phyloP scores from a whole-genome alignment of 495 filamentous ascomycete genomes.

The Penicillium canescens region DNA sequence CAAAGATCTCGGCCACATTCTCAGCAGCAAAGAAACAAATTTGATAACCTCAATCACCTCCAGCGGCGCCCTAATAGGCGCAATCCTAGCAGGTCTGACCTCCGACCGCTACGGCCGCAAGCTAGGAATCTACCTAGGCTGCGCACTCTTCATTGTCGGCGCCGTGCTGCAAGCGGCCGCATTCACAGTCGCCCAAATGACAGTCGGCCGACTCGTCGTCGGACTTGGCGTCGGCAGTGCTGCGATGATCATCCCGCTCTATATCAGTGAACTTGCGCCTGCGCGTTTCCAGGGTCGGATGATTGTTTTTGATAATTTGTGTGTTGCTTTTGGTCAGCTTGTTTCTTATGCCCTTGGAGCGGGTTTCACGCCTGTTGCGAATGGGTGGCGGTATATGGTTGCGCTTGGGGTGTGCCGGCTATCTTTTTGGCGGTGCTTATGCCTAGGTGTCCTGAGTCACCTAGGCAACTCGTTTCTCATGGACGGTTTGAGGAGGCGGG shows the following conservation, averaged over 20 bases:
- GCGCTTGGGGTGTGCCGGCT: slow-evolving; percentile 48
- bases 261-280: slow-evolving; percentile 51
- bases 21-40: slow-evolving; percentile 20
- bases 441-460: slow-evolving; percentile 50
- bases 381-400: slow-evolving; percentile 54
- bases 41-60: slow-evolving; percentile 20
- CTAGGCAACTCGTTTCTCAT: slow-evolving; percentile 51
- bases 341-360: slow-evolving; percentile 53
- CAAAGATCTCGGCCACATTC: slow-evolving; percentile 9
- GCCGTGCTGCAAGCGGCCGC: slow-evolving; percentile 42
- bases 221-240: slow-evolving; percentile 55
- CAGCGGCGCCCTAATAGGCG: slow-evolving; percentile 35
- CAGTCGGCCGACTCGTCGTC: slow-evolving; percentile 49
- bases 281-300: slow-evolving; percentile 53
- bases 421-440: slow-evolving; percentile 41
- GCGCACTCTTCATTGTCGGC: slow-evolving; percentile 47
- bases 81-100: slow-evolving; percentile 48
- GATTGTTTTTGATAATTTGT: slow-evolving; percentile 58
- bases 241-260: slow-evolving; percentile 49
- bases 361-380: slow-evolving; percentile 43
- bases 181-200: slow-evolving; percentile 48
- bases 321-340: slow-evolving; percentile 53
- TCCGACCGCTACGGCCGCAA: slow-evolving; percentile 53
- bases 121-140: slow-evolving; percentile 47
- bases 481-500: slow-evolving; percentile 32